phyloP scores from a whole-genome alignment of 768 basidiomycete genomes.

The Lanmaoa rubissima region DNA sequence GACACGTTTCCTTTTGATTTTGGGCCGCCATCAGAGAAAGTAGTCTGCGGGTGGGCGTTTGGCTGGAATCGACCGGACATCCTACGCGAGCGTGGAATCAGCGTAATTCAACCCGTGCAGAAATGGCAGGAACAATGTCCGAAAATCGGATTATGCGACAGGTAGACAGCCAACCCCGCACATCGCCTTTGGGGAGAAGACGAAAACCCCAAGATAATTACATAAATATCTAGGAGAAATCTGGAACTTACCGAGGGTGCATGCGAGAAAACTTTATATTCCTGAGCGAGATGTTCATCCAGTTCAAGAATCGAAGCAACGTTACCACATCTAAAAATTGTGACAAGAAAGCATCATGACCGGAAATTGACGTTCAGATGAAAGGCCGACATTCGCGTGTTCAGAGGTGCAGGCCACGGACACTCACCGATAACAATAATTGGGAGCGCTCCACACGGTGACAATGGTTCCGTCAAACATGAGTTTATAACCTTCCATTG shows the following conservation, averaged over 20 bases:
- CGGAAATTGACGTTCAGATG: conserved; percentile 27
- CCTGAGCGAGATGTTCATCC: conserved; percentile 89
- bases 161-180: conserved; percentile 23
- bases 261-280: conserved; percentile 94
- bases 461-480: conserved; percentile 97
- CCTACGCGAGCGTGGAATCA: conserved; percentile 42
- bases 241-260: conserved; percentile 70
- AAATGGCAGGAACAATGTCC: background rate
- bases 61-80: conserved; percentile 76
- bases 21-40: conserved; percentile 54
- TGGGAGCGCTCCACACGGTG: conserved; percentile 97
- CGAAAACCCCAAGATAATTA: conserved; percentile 16
- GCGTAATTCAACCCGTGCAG: background rate
- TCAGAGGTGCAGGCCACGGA: conserved; percentile 6
- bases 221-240: conserved; percentile 8
- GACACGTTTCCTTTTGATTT: conserved; percentile 8
- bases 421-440: conserved; percentile 93
- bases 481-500: conserved; percentile 96
- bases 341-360: conserved; percentile 14
- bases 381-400: conserved; percentile 15
- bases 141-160: conserved; percentile 5
- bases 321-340: conserved; percentile 76
- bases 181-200: conserved; percentile 22
- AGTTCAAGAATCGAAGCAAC: conserved; percentile 93
- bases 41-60: conserved; percentile 88